A percentile compares a stretch with the other conserved stretches of the same genome.
phyloP scores from a whole-genome alignment of 2,329 filamentous ascomycete genomes.

The Stachybotrys chlorohalonatus region DNA sequence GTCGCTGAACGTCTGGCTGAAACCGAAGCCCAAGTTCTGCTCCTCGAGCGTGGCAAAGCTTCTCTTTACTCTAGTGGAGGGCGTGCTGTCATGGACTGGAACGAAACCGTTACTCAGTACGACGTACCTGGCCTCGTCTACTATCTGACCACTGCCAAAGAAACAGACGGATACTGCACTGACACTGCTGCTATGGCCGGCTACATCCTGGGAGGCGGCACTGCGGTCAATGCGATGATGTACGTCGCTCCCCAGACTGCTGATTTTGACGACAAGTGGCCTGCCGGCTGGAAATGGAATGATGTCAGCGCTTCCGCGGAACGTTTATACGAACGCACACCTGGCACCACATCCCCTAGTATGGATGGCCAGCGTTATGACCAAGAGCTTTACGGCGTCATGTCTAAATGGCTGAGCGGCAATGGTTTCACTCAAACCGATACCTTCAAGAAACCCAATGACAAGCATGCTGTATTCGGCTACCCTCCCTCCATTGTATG shows the following conservation, averaged over 20 bases:
- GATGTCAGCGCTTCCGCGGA: conserved; percentile 45
- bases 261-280: conserved; percentile 62
- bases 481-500: conserved; percentile 49
- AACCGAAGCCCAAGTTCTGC: conserved; percentile 52
- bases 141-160: conserved; percentile 50
- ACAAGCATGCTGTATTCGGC: conserved; percentile 57
- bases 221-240: conserved; percentile 59
- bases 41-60: conserved; percentile 49
- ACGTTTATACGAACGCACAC: conserved; percentile 48
- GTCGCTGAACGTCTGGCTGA: conserved; percentile 40
- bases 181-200: conserved; percentile 29
- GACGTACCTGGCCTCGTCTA: conserved; percentile 64
- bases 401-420: conserved; percentile 47
- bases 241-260: conserved; percentile 56
- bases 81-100: conserved; percentile 51
- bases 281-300: conserved; percentile 55
- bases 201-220: conserved; percentile 57
- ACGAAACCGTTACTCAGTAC: conserved; percentile 55
- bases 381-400: conserved; percentile 53
- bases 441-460: conserved; percentile 46
- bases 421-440: conserved; percentile 55
- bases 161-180: conserved; percentile 12
- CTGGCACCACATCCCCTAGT: conserved; percentile 49
- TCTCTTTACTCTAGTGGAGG: conserved; percentile 57
- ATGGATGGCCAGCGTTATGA: conserved; percentile 58